Conservation (phyloP, 192 early-diverging fungal species). For the Podochytrium sp. region DNA sequence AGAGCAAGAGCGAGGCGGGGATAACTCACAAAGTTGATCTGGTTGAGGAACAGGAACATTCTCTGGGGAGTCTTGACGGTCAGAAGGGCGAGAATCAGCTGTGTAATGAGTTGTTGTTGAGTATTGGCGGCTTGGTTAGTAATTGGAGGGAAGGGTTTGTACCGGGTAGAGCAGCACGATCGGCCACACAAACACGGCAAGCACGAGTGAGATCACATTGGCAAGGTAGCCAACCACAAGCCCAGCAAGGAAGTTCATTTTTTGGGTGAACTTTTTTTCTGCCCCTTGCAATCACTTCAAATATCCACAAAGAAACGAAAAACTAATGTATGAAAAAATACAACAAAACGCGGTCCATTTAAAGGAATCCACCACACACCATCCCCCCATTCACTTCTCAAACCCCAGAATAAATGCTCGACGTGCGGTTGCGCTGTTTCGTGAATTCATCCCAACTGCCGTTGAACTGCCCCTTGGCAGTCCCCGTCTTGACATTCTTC, state of each 20-base stretch:
- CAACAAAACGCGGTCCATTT: neutral
- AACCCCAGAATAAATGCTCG: neutral
- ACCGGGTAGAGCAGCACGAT: slow-evolving; percentile 25
- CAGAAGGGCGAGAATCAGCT: slow-evolving; percentile 22
- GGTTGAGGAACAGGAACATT: slow-evolving; percentile 15
- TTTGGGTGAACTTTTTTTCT: too few relatives aligned
- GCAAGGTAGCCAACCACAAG: too few relatives aligned
- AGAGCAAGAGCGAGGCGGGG: too few relatives aligned
- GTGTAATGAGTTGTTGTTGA: too few relatives aligned
- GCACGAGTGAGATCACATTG: neutral
- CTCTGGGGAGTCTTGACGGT: slow-evolving; percentile 16
- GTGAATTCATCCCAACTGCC: slow-evolving; percentile 24
- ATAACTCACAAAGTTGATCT: slow-evolving; percentile 26
- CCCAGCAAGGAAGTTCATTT: too few relatives aligned
- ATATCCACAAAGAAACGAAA: too few relatives aligned
- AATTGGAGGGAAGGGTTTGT: neutral
- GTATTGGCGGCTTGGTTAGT: too few relatives aligned
- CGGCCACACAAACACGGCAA: slow-evolving; percentile 7
- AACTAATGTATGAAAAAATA: slow-evolving; percentile 1
- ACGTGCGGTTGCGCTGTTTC: slow-evolving; percentile 6
- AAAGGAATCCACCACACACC: neutral
- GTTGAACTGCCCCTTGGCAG: neutral
- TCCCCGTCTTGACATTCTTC: neutral
- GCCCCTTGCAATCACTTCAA: too few relatives aligned
- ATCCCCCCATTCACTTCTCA: too few relatives aligned